Conservation (phyloP, 169 alveolate genomes). For the Eimeria tenella region DNA sequence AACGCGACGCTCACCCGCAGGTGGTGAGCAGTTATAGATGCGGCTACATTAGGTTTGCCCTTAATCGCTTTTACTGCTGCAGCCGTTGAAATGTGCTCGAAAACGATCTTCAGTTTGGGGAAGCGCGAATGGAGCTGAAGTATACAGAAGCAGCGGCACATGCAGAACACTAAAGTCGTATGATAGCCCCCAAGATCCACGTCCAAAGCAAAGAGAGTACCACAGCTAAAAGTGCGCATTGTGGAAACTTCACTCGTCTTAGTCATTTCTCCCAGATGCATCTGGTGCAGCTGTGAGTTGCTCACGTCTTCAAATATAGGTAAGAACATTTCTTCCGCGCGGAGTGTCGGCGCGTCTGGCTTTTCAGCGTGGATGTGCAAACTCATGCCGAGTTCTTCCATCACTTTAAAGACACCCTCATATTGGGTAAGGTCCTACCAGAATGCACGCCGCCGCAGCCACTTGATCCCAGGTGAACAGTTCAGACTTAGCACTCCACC, state of each 20-base stretch:
- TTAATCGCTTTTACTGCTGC: slow-evolving; percentile 79
- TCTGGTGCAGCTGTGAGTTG: neutral
- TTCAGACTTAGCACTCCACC: neutral
- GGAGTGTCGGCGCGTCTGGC: slow-evolving; percentile 75
- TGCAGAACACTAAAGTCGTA: no score
- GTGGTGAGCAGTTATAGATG: slow-evolving; percentile 83
- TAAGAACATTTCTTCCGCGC: slow-evolving; percentile 79
- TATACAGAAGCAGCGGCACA: neutral
- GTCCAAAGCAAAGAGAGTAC: neutral
- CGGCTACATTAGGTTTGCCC: slow-evolving; percentile 70
- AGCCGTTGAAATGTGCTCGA: slow-evolving; percentile 81
- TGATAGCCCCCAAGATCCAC: no score
- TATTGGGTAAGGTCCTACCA: slow-evolving; percentile 70
- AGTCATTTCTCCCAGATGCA: neutral
- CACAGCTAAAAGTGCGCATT: neutral
- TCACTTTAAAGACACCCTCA: slow-evolving; percentile 57
- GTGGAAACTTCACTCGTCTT: no score
- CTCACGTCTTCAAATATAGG: slow-evolving; percentile 74
- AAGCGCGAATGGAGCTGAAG: slow-evolving; percentile 57
- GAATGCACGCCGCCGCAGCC: neutral
- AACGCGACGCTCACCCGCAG: slow-evolving; percentile 52
- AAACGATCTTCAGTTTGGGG: slow-evolving; percentile 79
- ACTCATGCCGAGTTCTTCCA: slow-evolving; percentile 76
- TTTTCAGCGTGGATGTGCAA: slow-evolving; percentile 82
- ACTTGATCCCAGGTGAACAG: neutral